Conservation (phyloP, 2,329 filamentous ascomycete genomes). For the Sodiomyces alkalinus region DNA sequence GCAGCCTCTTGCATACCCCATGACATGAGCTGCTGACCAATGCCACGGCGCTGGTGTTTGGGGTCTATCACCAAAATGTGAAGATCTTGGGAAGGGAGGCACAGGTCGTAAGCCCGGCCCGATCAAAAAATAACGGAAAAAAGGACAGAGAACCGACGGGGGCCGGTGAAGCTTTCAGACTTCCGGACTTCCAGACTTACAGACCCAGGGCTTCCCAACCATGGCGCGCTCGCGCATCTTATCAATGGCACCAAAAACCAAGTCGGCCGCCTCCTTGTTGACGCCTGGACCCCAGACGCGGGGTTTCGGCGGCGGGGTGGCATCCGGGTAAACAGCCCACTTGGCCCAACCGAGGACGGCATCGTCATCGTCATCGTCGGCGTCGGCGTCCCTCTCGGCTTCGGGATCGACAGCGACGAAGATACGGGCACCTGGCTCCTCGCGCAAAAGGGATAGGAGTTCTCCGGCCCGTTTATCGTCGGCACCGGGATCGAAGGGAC, state of each 20-base stretch:
- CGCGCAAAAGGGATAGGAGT: conserved; percentile 8
- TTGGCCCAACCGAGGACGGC: conserved; percentile 19
- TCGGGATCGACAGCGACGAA: conserved; percentile 8
- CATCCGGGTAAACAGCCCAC: conserved; percentile 18
- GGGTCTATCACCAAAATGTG: conserved; percentile 22
- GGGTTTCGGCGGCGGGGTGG: conserved; percentile 10
- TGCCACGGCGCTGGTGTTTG: conserved; percentile 19
- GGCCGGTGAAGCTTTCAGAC: too few relatives aligned
- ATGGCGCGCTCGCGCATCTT: conserved; percentile 13
- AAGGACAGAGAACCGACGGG: too few relatives aligned
- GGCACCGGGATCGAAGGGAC: conserved; percentile 12
- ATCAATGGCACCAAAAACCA: conserved; percentile 16
- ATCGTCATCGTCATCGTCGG: conserved; percentile 8
- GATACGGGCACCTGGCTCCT: conserved; percentile 5
- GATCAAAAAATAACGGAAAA: too few relatives aligned
- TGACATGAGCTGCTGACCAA: conserved; percentile 17
- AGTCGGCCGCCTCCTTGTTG: conserved; percentile 17
- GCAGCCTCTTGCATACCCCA: conserved; percentile 21
- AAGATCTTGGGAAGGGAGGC: too few relatives aligned
- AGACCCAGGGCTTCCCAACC: conserved; percentile 17
- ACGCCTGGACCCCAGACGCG: conserved; percentile 13
- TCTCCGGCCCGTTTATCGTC: conserved; percentile 10
- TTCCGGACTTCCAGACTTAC: too few relatives aligned
- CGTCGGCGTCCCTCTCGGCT: conserved; percentile 6
- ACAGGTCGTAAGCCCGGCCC: too few relatives aligned